Evolutionary conservation across 192 early-diverging fungal species (phyloP).

Genomic region (Chytriomyces sp.): DNA sequence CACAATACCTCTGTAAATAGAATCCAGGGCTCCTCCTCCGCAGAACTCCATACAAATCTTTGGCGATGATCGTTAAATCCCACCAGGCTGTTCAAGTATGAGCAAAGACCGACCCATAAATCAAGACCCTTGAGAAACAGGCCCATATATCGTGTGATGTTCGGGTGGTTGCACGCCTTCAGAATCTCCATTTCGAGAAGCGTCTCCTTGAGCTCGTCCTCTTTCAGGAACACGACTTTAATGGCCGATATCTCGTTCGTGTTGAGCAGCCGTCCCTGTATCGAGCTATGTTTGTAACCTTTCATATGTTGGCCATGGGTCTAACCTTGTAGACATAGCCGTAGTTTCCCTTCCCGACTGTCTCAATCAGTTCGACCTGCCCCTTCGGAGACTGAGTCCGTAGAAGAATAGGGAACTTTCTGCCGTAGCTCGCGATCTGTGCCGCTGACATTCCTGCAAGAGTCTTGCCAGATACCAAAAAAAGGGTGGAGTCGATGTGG

Average conservation of each 20-base stretch:
- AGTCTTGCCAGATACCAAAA: too few relatives aligned
- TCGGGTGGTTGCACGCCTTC: conserved; percentile 56
- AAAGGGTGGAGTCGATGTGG: too few relatives aligned
- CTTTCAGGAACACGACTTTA: conserved; percentile 67
- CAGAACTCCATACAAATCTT: conserved; percentile 71
- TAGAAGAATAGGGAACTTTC: conserved; percentile 64
- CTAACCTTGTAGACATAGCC: conserved; percentile 66
- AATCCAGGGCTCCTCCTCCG: conserved; percentile 62
- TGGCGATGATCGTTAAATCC: background rate
- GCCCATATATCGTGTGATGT: conserved; percentile 61
- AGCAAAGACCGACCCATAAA: conserved; percentile 53
- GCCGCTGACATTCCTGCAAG: conserved; percentile 2
- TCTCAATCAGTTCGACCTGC: conserved; percentile 66
- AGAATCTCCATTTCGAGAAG: conserved; percentile 72
- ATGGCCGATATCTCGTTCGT: conserved; percentile 59
- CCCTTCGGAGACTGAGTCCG: conserved; percentile 58
- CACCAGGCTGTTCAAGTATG: background rate
- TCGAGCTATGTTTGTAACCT: too few relatives aligned
- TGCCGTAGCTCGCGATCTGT: conserved; percentile 48
- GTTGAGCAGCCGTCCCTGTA: conserved; percentile 53
- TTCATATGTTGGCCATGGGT: background rate
- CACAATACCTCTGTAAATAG: conserved; percentile 56
- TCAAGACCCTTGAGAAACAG: conserved; percentile 65
- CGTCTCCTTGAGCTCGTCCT: conserved; percentile 67
- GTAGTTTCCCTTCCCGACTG: conserved; percentile 72